Evolutionary conservation across 805 yeast genomes (phyloP).

Genomic region (Metschnikowia borealis): DNA sequence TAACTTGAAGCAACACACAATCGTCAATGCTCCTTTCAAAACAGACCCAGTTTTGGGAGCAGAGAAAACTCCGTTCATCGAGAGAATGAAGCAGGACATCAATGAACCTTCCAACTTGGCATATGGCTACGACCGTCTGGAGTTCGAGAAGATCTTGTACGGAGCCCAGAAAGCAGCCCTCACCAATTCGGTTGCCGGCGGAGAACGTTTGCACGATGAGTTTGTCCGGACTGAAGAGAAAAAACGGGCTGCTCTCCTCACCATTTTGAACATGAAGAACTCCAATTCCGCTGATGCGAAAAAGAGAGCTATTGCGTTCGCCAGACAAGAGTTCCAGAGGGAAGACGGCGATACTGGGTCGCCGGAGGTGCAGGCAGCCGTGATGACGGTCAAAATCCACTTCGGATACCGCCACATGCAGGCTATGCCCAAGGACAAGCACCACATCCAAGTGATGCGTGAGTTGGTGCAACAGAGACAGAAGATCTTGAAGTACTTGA

Average conservation of each 20-base stretch:
- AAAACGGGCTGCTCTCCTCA: constrained; percentile 63
- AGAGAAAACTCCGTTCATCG: constrained; percentile 59
- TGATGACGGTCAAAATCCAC: constrained; percentile 75
- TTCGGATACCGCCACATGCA: constrained; percentile 68
- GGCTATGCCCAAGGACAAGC: constrained; percentile 67
- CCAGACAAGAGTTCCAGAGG: constrained; percentile 76
- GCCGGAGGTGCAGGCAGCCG: constrained; percentile 94
- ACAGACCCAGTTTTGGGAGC: constrained; percentile 87
- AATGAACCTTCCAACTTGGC: constrained; percentile 63
- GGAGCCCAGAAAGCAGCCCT: constrained; percentile 70
- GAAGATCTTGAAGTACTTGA: constrained; percentile 73
- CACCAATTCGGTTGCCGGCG: constrained; percentile 29
- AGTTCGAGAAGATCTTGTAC: constrained; percentile 69
- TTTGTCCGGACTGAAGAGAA: constrained; percentile 39
- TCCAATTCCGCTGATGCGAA: constrained; percentile 55
- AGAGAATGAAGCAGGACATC: constrained; percentile 61
- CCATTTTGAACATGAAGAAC: constrained; percentile 74
- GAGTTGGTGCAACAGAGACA: constrained; percentile 89
- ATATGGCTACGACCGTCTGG: constrained; percentile 53
- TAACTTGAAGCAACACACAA: constrained; percentile 37
- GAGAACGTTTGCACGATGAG: constrained; percentile 27
- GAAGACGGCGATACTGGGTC: constrained; percentile 91
- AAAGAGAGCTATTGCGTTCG: constrained; percentile 57
- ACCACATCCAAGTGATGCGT: constrained; percentile 66
- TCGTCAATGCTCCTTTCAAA: constrained; percentile 28